phyloP scores from a whole-genome alignment of 2,329 filamentous ascomycete genomes.

The Talaromyces islandicus region DNA sequence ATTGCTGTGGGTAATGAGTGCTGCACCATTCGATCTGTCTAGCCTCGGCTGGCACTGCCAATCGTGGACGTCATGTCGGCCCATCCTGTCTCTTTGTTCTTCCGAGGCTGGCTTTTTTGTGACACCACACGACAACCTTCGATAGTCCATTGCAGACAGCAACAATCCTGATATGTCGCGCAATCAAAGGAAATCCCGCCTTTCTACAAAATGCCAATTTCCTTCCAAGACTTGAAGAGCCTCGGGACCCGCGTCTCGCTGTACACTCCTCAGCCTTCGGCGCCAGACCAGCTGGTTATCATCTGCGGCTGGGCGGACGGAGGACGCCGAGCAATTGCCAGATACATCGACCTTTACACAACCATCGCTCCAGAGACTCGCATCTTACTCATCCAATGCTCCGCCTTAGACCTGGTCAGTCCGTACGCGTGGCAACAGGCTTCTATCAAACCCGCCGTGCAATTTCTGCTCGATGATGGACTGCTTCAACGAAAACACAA shows the following conservation, averaged over 20 bases:
- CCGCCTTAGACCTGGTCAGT: slow-evolving; percentile 15
- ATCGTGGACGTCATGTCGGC: background rate
- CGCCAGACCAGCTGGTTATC: slow-evolving; percentile 12
- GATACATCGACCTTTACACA: slow-evolving; percentile 24
- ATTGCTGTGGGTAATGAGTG: too few species aligned
- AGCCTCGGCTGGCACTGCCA: background rate
- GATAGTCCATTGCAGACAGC: too few species aligned
- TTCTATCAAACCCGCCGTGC: slow-evolving; percentile 3
- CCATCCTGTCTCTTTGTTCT: background rate
- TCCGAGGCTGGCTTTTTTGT: background rate
- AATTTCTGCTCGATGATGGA: slow-evolving; percentile 3
- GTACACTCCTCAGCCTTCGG: background rate
- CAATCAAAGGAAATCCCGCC: background rate
- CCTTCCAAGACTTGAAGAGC: background rate
- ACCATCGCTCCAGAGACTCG: slow-evolving; percentile 18
- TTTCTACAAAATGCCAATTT: background rate
- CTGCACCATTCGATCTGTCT: background rate
- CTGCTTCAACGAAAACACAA: background rate
- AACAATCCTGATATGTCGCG: background rate
- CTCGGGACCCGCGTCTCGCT: background rate
- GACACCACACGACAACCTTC: background rate
- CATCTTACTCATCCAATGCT: slow-evolving; percentile 23
- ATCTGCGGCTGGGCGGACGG: slow-evolving; percentile 26
- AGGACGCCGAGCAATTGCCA: slow-evolving; percentile 22
- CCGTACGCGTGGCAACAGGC: slow-evolving; percentile 6